Percentiles rank a stretch among this genome's conserved stretches.
These are phyloP conservation scores for Lachnellula cervina DNA, from an alignment of 2,329 filamentous ascomycete species.

Conservation along the genomic window DNA sequence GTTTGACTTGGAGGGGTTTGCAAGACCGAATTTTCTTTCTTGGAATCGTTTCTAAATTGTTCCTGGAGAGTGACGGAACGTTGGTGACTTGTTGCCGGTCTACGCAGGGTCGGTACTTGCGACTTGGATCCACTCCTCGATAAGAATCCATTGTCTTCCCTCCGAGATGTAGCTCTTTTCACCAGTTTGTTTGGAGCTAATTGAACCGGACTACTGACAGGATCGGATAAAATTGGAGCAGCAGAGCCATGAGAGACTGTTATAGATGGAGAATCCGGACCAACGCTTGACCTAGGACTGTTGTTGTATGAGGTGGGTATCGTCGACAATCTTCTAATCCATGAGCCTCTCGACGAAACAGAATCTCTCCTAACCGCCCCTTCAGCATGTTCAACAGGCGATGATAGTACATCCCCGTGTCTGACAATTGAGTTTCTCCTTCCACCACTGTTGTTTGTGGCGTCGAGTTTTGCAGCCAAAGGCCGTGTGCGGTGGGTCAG, in stretches of 20 bases:
- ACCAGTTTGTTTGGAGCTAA: conserved; percentile 70
- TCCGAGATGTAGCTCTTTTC: conserved; percentile 61
- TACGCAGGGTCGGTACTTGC: conserved; percentile 60
- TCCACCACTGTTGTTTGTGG: conserved; percentile 16
- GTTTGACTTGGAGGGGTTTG: conserved; percentile 12
- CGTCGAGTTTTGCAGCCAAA: conserved; percentile 20
- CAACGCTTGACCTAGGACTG: conserved; percentile 59
- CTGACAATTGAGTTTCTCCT: conserved; percentile 23
- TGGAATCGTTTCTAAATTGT: conserved; percentile 27
- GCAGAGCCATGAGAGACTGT: conserved; percentile 62
- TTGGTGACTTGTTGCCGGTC: conserved; percentile 76
- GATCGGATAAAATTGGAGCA: conserved; percentile 51
- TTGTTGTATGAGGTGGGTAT: conserved; percentile 61
- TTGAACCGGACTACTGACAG: conserved; percentile 35
- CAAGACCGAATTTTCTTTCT: conserved; percentile 10
- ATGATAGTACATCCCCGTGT: conserved; percentile 19
- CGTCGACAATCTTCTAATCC: conserved; percentile 67
- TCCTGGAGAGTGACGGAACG: conserved; percentile 66
- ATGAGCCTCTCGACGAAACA: conserved; percentile 59
- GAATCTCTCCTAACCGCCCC: conserved; percentile 43
- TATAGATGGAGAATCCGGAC: conserved; percentile 61
- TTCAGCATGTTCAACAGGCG: conserved; percentile 14
- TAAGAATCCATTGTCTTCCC: conserved; percentile 39
- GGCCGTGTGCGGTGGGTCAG: conserved; percentile 14
- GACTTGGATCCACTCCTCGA: conserved; percentile 50